Percentiles rank a stretch among this genome's conserved stretches.
These are phyloP conservation scores for Plectosphaerella sp. DNA, from an alignment of 2,329 filamentous ascomycete genomes.

Conservation along the genomic window DNA sequence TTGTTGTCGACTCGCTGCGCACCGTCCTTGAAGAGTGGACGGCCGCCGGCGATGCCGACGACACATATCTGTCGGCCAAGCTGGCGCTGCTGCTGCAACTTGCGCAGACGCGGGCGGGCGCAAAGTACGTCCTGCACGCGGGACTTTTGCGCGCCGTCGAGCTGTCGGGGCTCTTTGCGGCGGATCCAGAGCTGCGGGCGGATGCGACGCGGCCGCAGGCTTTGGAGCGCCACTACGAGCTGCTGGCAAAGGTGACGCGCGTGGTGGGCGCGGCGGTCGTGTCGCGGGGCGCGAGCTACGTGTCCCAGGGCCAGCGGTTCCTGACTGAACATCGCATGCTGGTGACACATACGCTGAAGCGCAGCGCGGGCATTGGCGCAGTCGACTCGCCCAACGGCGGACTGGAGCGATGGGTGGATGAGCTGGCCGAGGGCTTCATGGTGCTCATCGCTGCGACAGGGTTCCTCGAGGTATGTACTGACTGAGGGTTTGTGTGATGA, in stretches of 20 bases:
- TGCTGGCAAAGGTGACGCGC: constrained; percentile 75
- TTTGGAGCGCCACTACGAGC: constrained; percentile 75
- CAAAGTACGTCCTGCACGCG: constrained; percentile 80
- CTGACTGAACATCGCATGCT: constrained; percentile 76
- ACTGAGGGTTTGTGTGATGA: not conserved
- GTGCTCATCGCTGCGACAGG: constrained; percentile 76
- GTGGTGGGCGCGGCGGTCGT: constrained; percentile 80
- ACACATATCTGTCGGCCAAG: constrained; percentile 62
- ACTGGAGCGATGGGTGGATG: constrained; percentile 61
- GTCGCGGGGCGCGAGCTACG: constrained; percentile 76
- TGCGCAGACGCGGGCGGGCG: constrained; percentile 78
- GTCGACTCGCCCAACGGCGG: constrained; percentile 27
- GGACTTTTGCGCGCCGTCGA: constrained; percentile 81
- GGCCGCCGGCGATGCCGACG: constrained; percentile 39
- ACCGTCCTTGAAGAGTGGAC: constrained; percentile 70
- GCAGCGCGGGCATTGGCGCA: constrained; percentile 72
- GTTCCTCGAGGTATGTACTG: constrained; percentile 70
- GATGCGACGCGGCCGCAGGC: constrained; percentile 66
- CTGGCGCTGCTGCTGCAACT: constrained; percentile 80
- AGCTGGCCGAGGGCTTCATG: constrained; percentile 81
- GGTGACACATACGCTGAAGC: constrained; percentile 86
- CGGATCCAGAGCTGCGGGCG: constrained; percentile 89
- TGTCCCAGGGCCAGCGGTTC: constrained; percentile 75
- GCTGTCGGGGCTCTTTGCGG: constrained; percentile 78
- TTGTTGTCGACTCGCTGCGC: constrained; percentile 84